phyloP scores from a whole-genome alignment of 148 eudicot genomes.

The Heliamphora exappendiculata region DNA sequence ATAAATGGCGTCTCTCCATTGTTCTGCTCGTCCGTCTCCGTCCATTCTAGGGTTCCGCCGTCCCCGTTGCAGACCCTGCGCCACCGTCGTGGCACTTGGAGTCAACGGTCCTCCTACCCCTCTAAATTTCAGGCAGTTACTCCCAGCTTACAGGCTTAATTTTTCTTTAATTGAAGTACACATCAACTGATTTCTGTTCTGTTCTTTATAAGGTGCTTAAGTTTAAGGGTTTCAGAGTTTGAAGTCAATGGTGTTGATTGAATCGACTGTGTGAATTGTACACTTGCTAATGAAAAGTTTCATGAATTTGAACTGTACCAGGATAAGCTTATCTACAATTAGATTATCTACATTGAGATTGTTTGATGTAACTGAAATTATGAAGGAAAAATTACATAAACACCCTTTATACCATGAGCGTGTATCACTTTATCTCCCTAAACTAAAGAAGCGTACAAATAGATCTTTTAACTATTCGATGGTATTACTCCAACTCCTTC shows the following conservation, averaged over 20 bases:
- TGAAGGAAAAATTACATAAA: too few species aligned
- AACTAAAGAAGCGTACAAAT: too few species aligned
- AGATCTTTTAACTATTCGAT: too few species aligned
- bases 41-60: conserved; percentile 12
- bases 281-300: too few species aligned
- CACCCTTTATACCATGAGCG: too few species aligned
- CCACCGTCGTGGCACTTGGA: neutral
- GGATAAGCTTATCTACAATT: too few species aligned
- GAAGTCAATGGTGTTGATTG: neutral
- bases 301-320: neutral
- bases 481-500: too few species aligned
- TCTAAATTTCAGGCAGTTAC: conserved; percentile 4
- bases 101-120: neutral
- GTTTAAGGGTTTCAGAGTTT: neutral
- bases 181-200: neutral
- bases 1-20: conserved; percentile 5
- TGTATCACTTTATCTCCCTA: too few species aligned
- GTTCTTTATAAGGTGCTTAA: neutral
- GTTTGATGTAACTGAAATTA: too few species aligned
- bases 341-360: too few species aligned
- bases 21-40: neutral
- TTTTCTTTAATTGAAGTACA: neutral
- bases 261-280: neutral
- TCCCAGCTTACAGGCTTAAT: neutral
- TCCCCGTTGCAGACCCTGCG: neutral